phyloP scores from a whole-genome alignment of 1,284 basidiomycete genomes.

The Ustilago loliicola region DNA sequence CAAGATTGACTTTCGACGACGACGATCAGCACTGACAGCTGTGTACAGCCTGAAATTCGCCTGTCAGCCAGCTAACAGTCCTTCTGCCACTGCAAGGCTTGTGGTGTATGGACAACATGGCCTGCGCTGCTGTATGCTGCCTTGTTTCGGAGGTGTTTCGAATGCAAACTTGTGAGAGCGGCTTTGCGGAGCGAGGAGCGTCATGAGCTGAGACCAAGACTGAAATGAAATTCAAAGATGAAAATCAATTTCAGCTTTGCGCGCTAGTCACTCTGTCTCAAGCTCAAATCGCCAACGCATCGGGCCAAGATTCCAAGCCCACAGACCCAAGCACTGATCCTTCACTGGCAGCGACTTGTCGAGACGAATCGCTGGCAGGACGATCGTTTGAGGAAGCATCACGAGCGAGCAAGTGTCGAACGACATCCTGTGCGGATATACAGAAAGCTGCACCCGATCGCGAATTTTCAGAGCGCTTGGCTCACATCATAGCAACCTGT shows the following conservation, averaged over 20 bases:
- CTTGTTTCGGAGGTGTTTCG: not conserved
- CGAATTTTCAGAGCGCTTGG: not conserved
- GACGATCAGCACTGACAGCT: conserved; percentile 5
- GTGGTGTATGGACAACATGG: not conserved
- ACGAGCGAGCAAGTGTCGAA: not conserved
- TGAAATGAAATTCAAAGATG: conserved; percentile 6
- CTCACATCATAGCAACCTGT: conserved; percentile 2
- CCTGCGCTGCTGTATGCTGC: not conserved
- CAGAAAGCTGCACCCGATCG: not conserved
- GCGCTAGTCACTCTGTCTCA: not conserved
- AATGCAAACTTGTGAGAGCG: not conserved
- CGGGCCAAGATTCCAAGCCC: conserved; percentile 2
- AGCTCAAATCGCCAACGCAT: conserved; percentile 3
- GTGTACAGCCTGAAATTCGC: not conserved
- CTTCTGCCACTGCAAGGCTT: conserved; percentile 4
- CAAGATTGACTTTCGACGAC: not conserved
- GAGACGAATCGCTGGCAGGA: not conserved
- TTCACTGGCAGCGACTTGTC: not conserved
- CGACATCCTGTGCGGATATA: not conserved
- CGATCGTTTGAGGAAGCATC: not conserved
- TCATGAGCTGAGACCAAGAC: conserved; percentile 9
- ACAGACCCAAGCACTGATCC: not conserved
- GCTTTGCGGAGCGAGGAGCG: conserved; percentile 9
- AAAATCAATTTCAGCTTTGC: not conserved
- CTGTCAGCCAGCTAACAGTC: not conserved